Base-by-base conservation (phyloP, 225 moss, liverwort and hornwort species). In the Physcomitrellopsis africana region DNA sequence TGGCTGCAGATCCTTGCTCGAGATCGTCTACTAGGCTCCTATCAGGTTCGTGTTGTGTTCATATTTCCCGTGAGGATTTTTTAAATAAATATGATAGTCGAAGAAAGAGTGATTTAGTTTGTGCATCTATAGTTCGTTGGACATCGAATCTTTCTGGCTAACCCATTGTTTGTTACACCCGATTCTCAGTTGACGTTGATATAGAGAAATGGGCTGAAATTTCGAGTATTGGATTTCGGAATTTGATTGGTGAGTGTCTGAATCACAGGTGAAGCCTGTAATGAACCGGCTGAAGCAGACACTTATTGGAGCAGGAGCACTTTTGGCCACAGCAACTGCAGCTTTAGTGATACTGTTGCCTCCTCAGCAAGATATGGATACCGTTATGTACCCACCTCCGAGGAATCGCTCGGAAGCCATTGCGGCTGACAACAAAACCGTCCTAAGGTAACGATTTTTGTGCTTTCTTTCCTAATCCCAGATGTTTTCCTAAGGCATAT, bases 211-310 rank as follows among this genome's bases (percentile, higher is more conserved):
- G 64, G 27, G 23, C 54, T 55, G 29, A 41, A 37, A 37, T 37
- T 37, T 37, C 32, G 32, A 4, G 32, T 37, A 4, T 37, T 37
- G 2, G 4, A n/a, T 19, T 72, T 46, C 27, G 37, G 55, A 18
- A 64, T 54, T n/a, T 49, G 53, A 75, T 27, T 68, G 67, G 43
- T 68, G 53, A 42, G 73, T 64, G 60, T 72, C 68, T 68, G 66
- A 67, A 55, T 19, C 5, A 53, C 82, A 88, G 87, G 89, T 89
- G 11, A 89, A 89, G 76, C 89, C 89, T 9, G 67, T 89, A 19
- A 89, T 89, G 89, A 87, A 85, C 52, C 87, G 89, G 45, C 66
- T 89, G 78, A 89, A 89, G 82, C 84, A 84, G 73, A 89, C 85
- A 1, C 73, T 89, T 26, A 83, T 89, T 47, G 89, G 89, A 11